These are phyloP conservation scores for Alnus rubra DNA, from an alignment of 306 rosid species.

Conservation along the genomic window DNA sequence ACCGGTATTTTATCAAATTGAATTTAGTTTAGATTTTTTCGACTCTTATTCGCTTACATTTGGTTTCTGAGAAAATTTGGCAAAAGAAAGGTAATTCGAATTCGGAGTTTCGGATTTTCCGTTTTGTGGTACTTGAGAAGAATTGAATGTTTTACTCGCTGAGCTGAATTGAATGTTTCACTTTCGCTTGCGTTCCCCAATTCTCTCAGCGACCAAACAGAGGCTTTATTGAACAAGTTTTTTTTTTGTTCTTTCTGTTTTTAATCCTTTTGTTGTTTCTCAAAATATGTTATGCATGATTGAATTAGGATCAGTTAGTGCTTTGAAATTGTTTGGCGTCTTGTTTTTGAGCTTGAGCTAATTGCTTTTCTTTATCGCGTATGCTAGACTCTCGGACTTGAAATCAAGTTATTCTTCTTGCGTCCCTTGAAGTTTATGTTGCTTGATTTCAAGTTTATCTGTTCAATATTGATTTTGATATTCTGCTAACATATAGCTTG, in stretches of 20 bases:
- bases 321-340: constrained; percentile 3
- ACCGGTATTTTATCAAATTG: background rate
- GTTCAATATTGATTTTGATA: background rate
- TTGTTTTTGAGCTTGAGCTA: constrained; percentile 9
- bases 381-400: constrained; percentile 40
- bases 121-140: no score
- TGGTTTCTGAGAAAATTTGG: constrained; percentile 6
- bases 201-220: background rate
- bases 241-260: no score
- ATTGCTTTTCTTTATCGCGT: background rate
- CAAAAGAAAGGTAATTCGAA: background rate
- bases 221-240: background rate
- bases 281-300: background rate
- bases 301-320: background rate
- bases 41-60: background rate
- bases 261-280: no score
- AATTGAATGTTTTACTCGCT: background rate
- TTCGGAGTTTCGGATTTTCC: background rate
- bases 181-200: background rate
- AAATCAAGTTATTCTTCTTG: constrained; percentile 26
- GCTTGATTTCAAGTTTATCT: background rate
- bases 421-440: background rate
- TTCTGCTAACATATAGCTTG: background rate
- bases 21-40: background rate
- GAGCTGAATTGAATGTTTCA: background rate